Evolutionary conservation across 1,284 basidiomycete genomes (phyloP).

Genomic region (Schizopora paradoxa): DNA sequence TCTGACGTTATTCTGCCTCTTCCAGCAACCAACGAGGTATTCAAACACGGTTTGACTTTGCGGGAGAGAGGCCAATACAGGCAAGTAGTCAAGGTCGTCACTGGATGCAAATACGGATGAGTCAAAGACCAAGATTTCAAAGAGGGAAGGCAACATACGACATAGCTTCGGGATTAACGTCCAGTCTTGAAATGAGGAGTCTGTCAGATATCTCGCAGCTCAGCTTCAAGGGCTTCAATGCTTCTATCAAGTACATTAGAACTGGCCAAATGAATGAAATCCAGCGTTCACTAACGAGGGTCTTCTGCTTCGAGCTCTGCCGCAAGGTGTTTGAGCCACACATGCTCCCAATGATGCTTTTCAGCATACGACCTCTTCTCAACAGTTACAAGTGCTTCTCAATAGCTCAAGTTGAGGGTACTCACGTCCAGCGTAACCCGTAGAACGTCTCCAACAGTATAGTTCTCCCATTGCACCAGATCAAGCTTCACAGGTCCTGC

Average conservation of each 20-base stretch:
- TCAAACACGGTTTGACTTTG: slow-evolving; percentile 81
- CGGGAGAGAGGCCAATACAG: slow-evolving; percentile 77
- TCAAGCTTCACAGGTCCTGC: slow-evolving; percentile 44
- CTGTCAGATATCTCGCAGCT: slow-evolving; percentile 66
- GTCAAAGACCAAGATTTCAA: neutral
- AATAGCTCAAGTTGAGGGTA: slow-evolving; percentile 16
- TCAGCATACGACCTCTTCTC: slow-evolving; percentile 66
- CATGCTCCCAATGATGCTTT: slow-evolving; percentile 61
- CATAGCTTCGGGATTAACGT: slow-evolving; percentile 71
- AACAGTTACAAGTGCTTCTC: neutral
- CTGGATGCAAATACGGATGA: slow-evolving; percentile 32
- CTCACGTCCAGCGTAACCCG: slow-evolving; percentile 77
- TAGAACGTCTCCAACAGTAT: slow-evolving; percentile 62
- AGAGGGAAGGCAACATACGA: slow-evolving; percentile 44
- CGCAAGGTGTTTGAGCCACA: slow-evolving; percentile 80
- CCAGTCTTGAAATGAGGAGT: slow-evolving; percentile 82
- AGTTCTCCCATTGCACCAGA: slow-evolving; percentile 65
- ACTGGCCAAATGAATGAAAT: neutral
- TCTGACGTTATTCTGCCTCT: slow-evolving; percentile 61
- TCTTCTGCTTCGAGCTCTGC: slow-evolving; percentile 69
- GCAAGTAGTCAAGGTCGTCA: slow-evolving; percentile 77
- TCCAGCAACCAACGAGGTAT: slow-evolving; percentile 91
- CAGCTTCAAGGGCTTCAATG: slow-evolving; percentile 35
- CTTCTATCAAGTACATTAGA: slow-evolving; percentile 15
- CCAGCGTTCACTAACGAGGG: slow-evolving; percentile 39